These are phyloP conservation scores for Platismatia glauca DNA, from an alignment of 495 filamentous ascomycete genomes.

Conservation along the genomic window DNA sequence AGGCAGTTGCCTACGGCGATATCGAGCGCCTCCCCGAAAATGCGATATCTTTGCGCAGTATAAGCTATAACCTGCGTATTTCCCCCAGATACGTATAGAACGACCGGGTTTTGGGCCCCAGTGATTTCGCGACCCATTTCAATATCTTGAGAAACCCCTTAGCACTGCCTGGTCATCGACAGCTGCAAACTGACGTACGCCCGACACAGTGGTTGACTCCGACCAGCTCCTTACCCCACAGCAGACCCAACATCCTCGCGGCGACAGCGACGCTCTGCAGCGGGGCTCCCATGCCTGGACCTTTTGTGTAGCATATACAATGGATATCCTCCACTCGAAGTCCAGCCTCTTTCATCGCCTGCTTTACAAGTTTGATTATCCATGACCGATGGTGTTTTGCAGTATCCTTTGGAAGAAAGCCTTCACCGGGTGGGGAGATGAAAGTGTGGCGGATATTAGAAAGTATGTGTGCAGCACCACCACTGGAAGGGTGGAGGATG, in stretches of 20 bases:
- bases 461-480: constrained; percentile 62
- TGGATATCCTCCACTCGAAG: constrained; percentile 58
- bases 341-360: constrained; percentile 61
- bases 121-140: constrained; percentile 97
- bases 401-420: constrained; percentile 94
- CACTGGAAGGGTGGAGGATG: constrained; percentile 65
- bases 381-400: constrained; percentile 81
- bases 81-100: constrained; percentile 91
- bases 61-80: constrained; percentile 99
- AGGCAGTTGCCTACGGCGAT: constrained; percentile 97
- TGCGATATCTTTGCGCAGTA: constrained; percentile 84
- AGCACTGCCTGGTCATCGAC: neutral
- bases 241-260: constrained; percentile 68
- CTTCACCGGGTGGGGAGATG: constrained; percentile 80
- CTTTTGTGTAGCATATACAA: constrained; percentile 92
- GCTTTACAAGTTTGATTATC: constrained; percentile 70
- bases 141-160: constrained; percentile 41
- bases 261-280: constrained; percentile 81
- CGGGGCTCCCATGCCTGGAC: constrained; percentile 93
- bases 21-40: constrained; percentile 95
- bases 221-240: constrained; percentile 82
- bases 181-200: constrained; percentile 25
- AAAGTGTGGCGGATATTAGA: constrained; percentile 94
- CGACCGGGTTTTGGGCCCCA: constrained; percentile 81
- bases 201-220: constrained; percentile 97